These are phyloP conservation scores for Sugiyamaella paludigena DNA, from an alignment of 1,139 yeast species.

Conservation along the genomic window DNA sequence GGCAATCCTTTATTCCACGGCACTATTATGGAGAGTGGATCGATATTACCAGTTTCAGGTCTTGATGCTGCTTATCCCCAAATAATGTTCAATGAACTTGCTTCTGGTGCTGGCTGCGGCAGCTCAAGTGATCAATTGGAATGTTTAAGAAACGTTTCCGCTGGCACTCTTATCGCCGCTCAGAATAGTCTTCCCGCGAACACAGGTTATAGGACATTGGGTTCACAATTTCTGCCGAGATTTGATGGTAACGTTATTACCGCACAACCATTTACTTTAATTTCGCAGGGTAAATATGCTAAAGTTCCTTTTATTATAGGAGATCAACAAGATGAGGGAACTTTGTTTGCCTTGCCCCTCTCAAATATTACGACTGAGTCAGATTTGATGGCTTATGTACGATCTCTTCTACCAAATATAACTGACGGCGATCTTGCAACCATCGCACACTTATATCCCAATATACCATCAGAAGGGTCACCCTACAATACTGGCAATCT, in stretches of 20 bases:
- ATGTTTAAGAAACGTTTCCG: constrained; percentile 21
- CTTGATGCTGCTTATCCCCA: constrained; percentile 17
- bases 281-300: constrained; percentile 19
- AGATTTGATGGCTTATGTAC: constrained; percentile 15
- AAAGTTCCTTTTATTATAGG: constrained; percentile 26
- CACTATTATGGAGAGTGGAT: constrained; percentile 29
- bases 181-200: constrained; percentile 18
- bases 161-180: constrained; percentile 18
- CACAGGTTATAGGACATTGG: constrained; percentile 16
- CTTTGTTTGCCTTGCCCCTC: constrained; percentile 18
- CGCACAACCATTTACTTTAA: constrained; percentile 13
- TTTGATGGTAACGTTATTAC: constrained; percentile 24
- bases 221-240: constrained; percentile 22
- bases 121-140: constrained; percentile 15
- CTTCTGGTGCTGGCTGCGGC: constrained; percentile 17
- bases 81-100: constrained; percentile 19
- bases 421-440: constrained; percentile 4
- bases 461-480: constrained; percentile 20
- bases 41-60: constrained; percentile 17
- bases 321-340: constrained; percentile 27
- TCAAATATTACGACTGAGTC: constrained; percentile 16
- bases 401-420: constrained; percentile 13
- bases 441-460: constrained; percentile 21
- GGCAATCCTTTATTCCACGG: constrained; percentile 30
- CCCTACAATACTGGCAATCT: constrained; percentile 25